These are phyloP conservation scores for Colletotrichum melonis DNA, from an alignment of 2,329 filamentous ascomycete genomes.

Conservation along the genomic window DNA sequence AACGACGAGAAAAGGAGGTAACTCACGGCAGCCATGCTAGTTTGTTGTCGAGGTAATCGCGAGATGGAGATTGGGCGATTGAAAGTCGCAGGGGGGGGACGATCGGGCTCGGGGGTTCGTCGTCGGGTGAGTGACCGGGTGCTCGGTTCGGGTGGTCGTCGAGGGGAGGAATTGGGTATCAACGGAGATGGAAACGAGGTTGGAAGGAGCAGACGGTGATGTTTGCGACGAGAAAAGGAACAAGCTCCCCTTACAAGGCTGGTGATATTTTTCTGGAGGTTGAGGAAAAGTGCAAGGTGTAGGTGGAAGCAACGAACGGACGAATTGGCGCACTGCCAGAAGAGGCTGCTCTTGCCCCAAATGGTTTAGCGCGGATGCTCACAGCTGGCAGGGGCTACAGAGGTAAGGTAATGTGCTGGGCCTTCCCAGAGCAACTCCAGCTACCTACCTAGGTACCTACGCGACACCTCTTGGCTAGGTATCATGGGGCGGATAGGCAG, in stretches of 20 bases:
- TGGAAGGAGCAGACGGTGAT: conserved; percentile 31
- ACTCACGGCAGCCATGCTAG: conserved; percentile 38
- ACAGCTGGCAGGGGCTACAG: conserved; percentile 25
- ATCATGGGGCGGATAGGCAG: neutral
- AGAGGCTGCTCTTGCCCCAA: conserved; percentile 29
- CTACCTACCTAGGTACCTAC: too few species aligned
- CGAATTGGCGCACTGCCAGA: conserved; percentile 37
- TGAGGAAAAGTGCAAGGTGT: conserved; percentile 36
- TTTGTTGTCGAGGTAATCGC: conserved; percentile 33
- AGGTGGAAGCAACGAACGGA: conserved; percentile 34
- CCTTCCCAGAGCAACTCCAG: conserved; percentile 22
- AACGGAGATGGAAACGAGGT: conserved; percentile 36
- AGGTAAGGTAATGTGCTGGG: conserved; percentile 5
- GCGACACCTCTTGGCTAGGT: neutral
- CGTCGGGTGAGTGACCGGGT: conserved; percentile 18
- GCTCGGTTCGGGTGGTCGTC: conserved; percentile 29
- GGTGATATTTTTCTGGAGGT: conserved; percentile 39
- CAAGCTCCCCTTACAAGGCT: conserved; percentile 37
- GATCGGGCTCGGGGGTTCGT: conserved; percentile 29
- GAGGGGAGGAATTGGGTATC: conserved; percentile 33
- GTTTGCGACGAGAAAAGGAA: conserved; percentile 37
- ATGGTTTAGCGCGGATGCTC: conserved; percentile 19
- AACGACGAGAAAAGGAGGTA: neutral
- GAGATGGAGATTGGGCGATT: conserved; percentile 25
- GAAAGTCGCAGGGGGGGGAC: conserved; percentile 21